phyloP scores from a whole-genome alignment of 2,329 filamentous ascomycete genomes.

The Alternaria ventricosa region DNA sequence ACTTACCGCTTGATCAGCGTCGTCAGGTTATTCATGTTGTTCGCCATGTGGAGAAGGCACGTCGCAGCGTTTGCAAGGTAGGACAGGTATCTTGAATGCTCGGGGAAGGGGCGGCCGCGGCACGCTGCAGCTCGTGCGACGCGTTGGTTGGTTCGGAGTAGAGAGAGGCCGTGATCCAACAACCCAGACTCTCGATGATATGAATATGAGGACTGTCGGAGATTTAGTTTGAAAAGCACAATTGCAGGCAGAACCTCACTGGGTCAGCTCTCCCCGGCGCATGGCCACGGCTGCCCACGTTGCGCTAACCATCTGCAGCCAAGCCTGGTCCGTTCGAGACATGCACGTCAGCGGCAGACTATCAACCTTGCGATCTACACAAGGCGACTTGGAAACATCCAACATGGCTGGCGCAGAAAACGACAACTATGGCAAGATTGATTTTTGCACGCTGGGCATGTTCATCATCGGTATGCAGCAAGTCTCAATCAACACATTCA shows the following conservation, averaged over 20 bases:
- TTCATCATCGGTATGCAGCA: constrained; percentile 63
- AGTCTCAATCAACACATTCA: constrained; percentile 18
- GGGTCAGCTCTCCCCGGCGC: constrained; percentile 6
- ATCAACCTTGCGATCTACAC: background rate
- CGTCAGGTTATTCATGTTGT: constrained; percentile 94
- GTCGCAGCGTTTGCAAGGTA: constrained; percentile 35
- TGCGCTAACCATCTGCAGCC: constrained; percentile 24
- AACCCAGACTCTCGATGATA: background rate
- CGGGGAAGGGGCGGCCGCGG: constrained; percentile 34
- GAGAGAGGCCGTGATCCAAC: background rate
- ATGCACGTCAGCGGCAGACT: constrained; percentile 10
- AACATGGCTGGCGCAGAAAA: constrained; percentile 11
- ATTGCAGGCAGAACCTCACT: constrained; percentile 6
- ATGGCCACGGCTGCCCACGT: constrained; percentile 17
- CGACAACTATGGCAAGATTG: constrained; percentile 43
- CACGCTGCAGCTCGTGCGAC: constrained; percentile 30
- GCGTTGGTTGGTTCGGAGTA: background rate
- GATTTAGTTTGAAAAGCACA: background rate
- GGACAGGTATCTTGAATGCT: constrained; percentile 25
- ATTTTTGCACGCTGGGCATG: constrained; percentile 68
- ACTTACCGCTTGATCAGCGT: constrained; percentile 97
- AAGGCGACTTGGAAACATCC: background rate
- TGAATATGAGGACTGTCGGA: background rate
- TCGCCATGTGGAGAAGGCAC: constrained; percentile 65
- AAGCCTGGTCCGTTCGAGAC: constrained; percentile 8